Evolutionary conservation across 257 asterid genomes (phyloP).

Genomic region (Solanum clarkiae): DNA sequence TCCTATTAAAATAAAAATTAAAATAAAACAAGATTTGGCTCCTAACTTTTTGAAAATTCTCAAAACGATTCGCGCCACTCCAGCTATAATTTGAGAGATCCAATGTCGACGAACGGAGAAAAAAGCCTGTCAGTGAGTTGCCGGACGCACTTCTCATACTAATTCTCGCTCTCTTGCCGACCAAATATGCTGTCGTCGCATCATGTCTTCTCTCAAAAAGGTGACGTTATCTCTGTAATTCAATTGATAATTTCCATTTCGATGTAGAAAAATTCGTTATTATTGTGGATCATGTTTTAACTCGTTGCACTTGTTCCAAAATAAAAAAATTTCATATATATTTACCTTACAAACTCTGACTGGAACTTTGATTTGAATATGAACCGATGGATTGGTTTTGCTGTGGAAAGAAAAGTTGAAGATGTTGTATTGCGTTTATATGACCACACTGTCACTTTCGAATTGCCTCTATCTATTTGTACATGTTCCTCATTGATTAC

Average conservation of each 20-base stretch:
- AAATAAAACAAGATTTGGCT: background rate
- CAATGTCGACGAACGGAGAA: background rate
- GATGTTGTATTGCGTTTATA: background rate
- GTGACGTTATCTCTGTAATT: background rate
- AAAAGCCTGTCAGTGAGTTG: background rate
- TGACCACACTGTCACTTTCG: background rate
- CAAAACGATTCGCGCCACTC: background rate
- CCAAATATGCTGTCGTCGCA: background rate
- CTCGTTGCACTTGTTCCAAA: background rate
- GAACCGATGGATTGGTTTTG: background rate
- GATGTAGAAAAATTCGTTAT: too few relatives aligned
- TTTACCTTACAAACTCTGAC: background rate
- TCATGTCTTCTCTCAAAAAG: background rate
- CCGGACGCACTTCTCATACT: background rate
- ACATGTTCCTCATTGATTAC: background rate
- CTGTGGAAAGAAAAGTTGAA: background rate
- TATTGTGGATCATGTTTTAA: background rate
- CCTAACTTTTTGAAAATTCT: background rate
- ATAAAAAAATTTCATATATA: background rate
- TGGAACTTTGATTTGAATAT: background rate
- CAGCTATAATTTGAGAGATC: background rate
- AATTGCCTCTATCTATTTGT: background rate
- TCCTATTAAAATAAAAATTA: background rate
- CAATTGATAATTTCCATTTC: background rate
- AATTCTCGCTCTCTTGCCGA: background rate